Percentiles rank a stretch among this genome's conserved stretches.
Evolutionary conservation across 768 basidiomycete genomes (phyloP).

Genomic region (Naganishia vishniacii): DNA sequence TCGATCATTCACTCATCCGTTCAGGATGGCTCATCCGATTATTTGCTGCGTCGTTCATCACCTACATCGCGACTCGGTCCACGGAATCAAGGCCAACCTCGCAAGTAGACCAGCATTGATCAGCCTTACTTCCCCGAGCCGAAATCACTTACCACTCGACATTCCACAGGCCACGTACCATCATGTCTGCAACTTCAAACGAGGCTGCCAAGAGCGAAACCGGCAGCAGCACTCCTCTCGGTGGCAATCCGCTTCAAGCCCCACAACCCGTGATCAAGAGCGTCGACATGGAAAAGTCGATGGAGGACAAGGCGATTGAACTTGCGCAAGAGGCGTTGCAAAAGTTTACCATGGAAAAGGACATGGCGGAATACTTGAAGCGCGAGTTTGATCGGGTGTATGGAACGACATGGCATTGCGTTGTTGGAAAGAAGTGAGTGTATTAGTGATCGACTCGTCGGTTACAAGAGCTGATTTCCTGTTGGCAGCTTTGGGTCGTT

Average conservation of each 20-base stretch:
- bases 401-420: constrained; percentile 95
- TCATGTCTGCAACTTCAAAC: constrained; percentile 2
- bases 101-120: too few relatives aligned
- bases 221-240: constrained; percentile 6
- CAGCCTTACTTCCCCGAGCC: too few relatives aligned
- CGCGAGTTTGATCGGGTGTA: constrained; percentile 92
- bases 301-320: constrained; percentile 92
- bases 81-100: too few relatives aligned
- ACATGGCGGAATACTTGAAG: constrained; percentile 96
- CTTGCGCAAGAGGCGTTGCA: constrained; percentile 78
- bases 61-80: too few relatives aligned
- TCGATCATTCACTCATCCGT: too few relatives aligned
- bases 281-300: constrained; percentile 92
- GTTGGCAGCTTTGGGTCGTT: constrained; percentile 74
- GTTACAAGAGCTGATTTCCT: background rate
- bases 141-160: background rate
- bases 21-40: too few relatives aligned
- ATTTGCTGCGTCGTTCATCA: too few relatives aligned
- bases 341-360: constrained; percentile 92
- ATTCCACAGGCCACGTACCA: background rate
- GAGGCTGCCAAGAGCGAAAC: background rate
- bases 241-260: constrained; percentile 31
- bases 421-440: constrained; percentile 81
- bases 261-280: constrained; percentile 86
- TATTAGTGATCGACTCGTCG: too few relatives aligned